Conservation (phyloP, 805 yeast species). For the Wickerhamiella bombiphila region DNA sequence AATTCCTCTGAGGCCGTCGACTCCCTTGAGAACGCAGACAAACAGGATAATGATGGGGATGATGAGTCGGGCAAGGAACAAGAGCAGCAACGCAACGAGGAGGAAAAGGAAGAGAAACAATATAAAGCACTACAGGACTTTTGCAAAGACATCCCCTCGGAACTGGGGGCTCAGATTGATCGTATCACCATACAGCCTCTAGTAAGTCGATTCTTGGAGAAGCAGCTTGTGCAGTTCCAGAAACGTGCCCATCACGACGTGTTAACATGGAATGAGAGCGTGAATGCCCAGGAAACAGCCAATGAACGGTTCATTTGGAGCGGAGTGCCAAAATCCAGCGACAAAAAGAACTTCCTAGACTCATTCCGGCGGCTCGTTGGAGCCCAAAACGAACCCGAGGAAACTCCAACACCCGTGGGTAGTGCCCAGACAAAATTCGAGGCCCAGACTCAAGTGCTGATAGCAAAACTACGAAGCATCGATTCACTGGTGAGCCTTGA, state of each 20-base stretch:
- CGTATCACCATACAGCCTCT: slow-evolving; percentile 7
- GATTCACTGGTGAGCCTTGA: slow-evolving; percentile 69
- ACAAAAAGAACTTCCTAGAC: slow-evolving; percentile 37
- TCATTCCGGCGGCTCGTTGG: slow-evolving; percentile 28
- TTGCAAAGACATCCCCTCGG: too few relatives aligned
- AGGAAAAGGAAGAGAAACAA: too few relatives aligned
- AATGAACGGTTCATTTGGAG: slow-evolving; percentile 35
- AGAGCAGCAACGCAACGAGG: not conserved
- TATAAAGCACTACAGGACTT: too few relatives aligned
- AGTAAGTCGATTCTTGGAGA: slow-evolving; percentile 11
- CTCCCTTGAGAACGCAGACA: not conserved
- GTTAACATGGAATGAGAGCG: slow-evolving; percentile 24
- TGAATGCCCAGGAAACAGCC: slow-evolving; percentile 33
- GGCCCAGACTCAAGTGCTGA: slow-evolving; percentile 65
- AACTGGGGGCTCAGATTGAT: too few relatives aligned
- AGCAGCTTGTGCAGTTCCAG: slow-evolving; percentile 15
- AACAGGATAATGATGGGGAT: not conserved
- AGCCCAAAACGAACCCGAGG: slow-evolving; percentile 2
- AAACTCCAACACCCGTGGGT: not conserved
- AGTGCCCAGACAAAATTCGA: slow-evolving; percentile 37
- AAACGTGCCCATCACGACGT: too few relatives aligned
- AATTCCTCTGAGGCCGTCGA: not conserved
- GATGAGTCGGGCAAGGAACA: not conserved
- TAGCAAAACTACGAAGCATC: slow-evolving; percentile 59
- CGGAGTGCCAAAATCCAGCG: slow-evolving; percentile 30